Conservation (phyloP, 75 land plant species). For the Pinus albicaulis region DNA sequence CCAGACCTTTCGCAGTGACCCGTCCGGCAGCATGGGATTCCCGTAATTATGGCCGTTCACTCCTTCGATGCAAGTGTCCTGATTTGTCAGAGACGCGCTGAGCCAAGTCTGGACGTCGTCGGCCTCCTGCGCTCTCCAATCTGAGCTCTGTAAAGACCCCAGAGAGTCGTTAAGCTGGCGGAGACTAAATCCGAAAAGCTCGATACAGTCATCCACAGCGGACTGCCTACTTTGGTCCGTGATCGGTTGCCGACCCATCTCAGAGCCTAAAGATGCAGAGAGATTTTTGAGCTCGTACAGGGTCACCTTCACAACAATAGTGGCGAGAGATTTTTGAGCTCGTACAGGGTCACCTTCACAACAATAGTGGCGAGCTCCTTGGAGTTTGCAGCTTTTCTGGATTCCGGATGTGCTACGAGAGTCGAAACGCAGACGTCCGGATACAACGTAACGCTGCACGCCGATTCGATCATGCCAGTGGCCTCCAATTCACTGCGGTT, state of each 20-base stretch:
- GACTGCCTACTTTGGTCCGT: background rate
- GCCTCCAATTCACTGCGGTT: no score
- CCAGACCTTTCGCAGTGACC: background rate
- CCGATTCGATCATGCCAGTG: no score
- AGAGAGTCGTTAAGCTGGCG: constrained; percentile 1
- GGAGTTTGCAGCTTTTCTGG: no score
- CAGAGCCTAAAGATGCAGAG: background rate
- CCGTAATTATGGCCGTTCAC: background rate
- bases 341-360: background rate
- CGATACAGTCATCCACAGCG: constrained; percentile 19
- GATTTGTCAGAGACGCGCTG: constrained; percentile 66
- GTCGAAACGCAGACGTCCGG: no score
- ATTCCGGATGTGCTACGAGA: no score
- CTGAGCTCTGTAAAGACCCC: background rate
- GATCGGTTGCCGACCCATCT: background rate
- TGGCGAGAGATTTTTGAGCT: background rate
- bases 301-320: background rate
- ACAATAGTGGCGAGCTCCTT: background rate
- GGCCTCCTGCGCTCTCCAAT: background rate
- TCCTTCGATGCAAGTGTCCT: constrained; percentile 70
- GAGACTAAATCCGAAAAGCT: background rate
- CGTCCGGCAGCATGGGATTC: background rate
- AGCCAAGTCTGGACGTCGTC: constrained; percentile 22
- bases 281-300: background rate
- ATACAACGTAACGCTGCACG: no score